Base-by-base conservation (phyloP, 2,329 filamentous ascomycete species). In the Cordyceps cateniannulata region DNA sequence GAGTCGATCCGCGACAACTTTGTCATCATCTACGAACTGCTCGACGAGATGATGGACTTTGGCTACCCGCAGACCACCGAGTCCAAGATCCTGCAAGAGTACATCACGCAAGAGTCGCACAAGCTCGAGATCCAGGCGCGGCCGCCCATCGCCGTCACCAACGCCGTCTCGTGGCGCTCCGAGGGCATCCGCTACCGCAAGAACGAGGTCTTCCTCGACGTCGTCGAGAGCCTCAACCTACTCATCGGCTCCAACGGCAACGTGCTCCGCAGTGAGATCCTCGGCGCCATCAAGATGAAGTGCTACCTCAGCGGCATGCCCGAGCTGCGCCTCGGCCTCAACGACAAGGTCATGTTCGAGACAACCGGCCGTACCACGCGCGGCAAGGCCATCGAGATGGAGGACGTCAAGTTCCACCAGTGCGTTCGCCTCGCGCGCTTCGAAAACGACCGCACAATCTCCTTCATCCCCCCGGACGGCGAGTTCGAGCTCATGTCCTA, bases 41-140 rank as follows among this genome's bases (percentile, higher is more conserved):
- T 99, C 65, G 95, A 99, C 72, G 95, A 99, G 80, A 99, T 99
- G 95, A 99, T 99, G 95, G 95, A 99, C 77, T 99, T 99, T 81
- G 95, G 95, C 65, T 97, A 99, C 75, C 95, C 95, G 6, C 95
- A 99, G 76, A 99, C 95, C 10, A 99, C 95, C 66, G 95, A 99
- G 76, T 91, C 86, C 74, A 99, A 99, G 84, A 99, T 99, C 73
- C 80, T 99, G 63, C 95, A 99, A 76, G 95, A 99, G 80, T 96
- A 96, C 79, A 99, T 99, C 73, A 99, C 95, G 45, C 95, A 99
- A 76, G 95, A 99, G 77, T 97, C 93, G 59, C 95, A 99, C 81
- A 98, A 98, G 78, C 86, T 99, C 63, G 95, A 99, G 75, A 88
- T 98, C 62, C 93, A 97, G 77, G 93, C 95, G 38, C 87, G 95